These are phyloP conservation scores for Albugo laibachii DNA, from an alignment of 352 stramenopile genomes.

Conservation along the genomic window DNA sequence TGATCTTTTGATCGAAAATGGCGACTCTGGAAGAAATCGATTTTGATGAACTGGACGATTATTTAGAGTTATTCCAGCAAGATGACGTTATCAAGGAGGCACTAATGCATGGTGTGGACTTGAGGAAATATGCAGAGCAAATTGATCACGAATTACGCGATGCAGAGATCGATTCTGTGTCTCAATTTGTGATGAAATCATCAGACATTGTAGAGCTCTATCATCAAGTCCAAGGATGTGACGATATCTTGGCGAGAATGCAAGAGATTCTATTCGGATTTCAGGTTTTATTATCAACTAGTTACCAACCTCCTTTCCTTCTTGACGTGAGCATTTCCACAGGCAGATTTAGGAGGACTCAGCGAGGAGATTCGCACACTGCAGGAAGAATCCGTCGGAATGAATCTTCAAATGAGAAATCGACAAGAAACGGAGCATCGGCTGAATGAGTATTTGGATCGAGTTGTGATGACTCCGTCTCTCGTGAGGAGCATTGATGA, in stretches of 20 bases:
- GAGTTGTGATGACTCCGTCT: constrained; percentile 89
- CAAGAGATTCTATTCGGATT: constrained; percentile 97
- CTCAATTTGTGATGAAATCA: constrained; percentile 76
- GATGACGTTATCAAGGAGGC: constrained; percentile 85
- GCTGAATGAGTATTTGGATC: constrained; percentile 88
- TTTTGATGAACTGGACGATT: constrained; percentile 86
- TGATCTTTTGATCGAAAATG: constrained; percentile 6
- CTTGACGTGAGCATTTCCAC: too few species aligned
- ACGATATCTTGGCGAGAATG: constrained; percentile 92
- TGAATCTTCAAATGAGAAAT: constrained; percentile 92
- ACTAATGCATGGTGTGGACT: constrained; percentile 76
- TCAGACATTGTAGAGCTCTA: constrained; percentile 83
- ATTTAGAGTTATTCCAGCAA: constrained; percentile 88
- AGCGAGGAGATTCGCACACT: constrained; percentile 95
- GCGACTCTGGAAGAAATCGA: constrained; percentile 70
- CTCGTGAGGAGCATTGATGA: constrained; percentile 86
- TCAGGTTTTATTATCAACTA: constrained; percentile 19
- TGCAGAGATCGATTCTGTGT: constrained; percentile 66
- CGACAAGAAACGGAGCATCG: constrained; percentile 84
- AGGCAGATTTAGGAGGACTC: constrained; percentile 90
- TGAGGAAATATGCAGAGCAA: constrained; percentile 79
- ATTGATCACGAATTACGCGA: constrained; percentile 77
- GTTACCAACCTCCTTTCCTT: too few species aligned
- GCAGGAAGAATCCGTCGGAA: constrained; percentile 87
- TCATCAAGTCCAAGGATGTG: constrained; percentile 90